Evolutionary conservation across 805 yeast genomes (phyloP), one percentile per base, ranked within the genome.

Genomic region (Lachancea fermentati): DNA sequence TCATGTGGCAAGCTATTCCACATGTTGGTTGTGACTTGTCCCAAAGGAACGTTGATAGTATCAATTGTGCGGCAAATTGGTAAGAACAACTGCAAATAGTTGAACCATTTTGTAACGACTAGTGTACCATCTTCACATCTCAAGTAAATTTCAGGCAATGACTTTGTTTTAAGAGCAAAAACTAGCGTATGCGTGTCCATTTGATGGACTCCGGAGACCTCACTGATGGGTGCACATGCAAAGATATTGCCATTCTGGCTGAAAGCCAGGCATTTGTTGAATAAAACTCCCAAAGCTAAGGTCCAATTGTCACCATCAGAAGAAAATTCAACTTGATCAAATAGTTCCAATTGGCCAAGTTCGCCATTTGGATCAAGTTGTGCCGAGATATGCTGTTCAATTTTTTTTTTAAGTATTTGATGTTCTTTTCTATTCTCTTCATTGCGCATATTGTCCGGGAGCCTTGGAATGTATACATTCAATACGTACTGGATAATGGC

Each of bases 21-120:
- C 1, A 71, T 70, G 46, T 71, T 78, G 1, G 72, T 64, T 1
- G 82, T 71, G 45, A 76, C 55, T 49, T 75, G 77, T 24, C 64
- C 62, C 18, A 75, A 47, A 4, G 73, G 66, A 5, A 63, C 38
- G 13, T 15, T 41, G 28, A 14, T 24, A 4, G 12, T 31, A 14
- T 30, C 30, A 6, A 17, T 7, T 4, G 38, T 15, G 13, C n/a
- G 7, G 7, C 7, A 11, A 11, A 8, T 13, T 13, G 31, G 13
- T 28, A 34, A 13, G 26, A 18, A 29, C n/a, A 53, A 40, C 17
- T 45, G 36, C 24, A 59, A 22, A 41, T 57, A 62, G 40, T 58
- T 63, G 25, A 63, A 61, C 73, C 78, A 75, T 53, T 72, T 73
- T 5, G 60, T 46, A 0, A 63, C 48, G 1, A 71, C 45, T 11